Evolutionary conservation across 768 basidiomycete species (phyloP), one percentile per base, ranked within the genome.

Genomic region (Boletus huronensis): DNA sequence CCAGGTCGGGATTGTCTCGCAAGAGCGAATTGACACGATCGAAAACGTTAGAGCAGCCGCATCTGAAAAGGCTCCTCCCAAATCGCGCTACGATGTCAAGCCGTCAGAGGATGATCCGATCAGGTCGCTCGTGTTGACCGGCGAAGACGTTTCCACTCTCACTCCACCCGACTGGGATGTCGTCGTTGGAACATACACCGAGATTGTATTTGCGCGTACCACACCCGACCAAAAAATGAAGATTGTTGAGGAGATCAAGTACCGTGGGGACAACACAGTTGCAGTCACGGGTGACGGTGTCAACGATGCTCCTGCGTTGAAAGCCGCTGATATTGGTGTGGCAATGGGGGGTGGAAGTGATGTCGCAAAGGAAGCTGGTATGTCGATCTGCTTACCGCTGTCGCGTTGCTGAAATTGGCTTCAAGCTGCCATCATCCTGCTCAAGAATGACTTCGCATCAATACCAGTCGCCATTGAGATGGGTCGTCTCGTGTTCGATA

Each of bases 201-300:
- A 76, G 40, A 67, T 82, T n/a, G 82, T 81, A 7, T 83, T 83
- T 55, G 80, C 81, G 0, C 71, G 82, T 5, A 82, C 79, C 0
- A 79, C 77, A 0, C 81, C 82, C 0, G 78, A 82, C 53, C 81
- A 82, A 62, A 83, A 83, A 60, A 71, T 84, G 58, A 70, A 73
- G 41, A 84, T 84, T 52, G 81, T 84, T 13, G 77, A 79, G 57
- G 77, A 79, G 39, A 72, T 82, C 58, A 80, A 82, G 58, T 60
- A 62, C 9, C 70, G 79, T 1, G 77, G 75, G 2, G 72, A 74
- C 58, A 75, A 76, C 50, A 75, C 78, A 1, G 80, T 82, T 7
- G 82, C 80, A 1, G 81, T 77, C 13, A 76, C 77, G 7, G 83
- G 83, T 0, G 83, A 85, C 51, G 83, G 83, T 25, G 78, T 79